Percentiles rank a stretch among this genome's conserved stretches.
Conservation (phyloP, 2,329 filamentous ascomycete species). For the Colletotrichum lentis region DNA sequence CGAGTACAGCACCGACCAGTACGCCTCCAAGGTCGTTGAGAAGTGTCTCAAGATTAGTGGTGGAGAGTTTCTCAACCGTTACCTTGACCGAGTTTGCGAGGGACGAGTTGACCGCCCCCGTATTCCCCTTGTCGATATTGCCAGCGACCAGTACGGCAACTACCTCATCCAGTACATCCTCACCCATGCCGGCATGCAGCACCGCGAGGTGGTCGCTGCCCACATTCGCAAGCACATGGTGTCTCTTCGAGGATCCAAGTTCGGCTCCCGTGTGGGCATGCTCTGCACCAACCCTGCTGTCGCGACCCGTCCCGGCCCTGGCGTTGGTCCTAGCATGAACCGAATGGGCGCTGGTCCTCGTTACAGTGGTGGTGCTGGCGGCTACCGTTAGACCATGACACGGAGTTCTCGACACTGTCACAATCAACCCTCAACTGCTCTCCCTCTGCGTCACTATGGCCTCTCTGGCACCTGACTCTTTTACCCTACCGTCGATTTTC, state of each 20-base stretch:
- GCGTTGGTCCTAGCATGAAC: slow-evolving; percentile 71
- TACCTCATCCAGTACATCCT: slow-evolving; percentile 98
- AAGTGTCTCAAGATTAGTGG: slow-evolving; percentile 98
- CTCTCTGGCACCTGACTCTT: slow-evolving; percentile 14
- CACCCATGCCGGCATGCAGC: slow-evolving; percentile 84
- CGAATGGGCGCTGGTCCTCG: slow-evolving; percentile 67
- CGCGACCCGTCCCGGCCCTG: slow-evolving; percentile 86
- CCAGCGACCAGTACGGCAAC: slow-evolving; percentile 98
- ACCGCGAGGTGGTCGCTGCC: slow-evolving; percentile 89
- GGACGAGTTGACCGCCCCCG: slow-evolving; percentile 89
- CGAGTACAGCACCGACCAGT: slow-evolving; percentile 99
- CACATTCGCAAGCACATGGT: slow-evolving; percentile 99
- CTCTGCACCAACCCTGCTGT: slow-evolving; percentile 95
- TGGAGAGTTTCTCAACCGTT: slow-evolving; percentile 87
- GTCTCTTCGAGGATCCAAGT: slow-evolving; percentile 96
- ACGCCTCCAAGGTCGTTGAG: slow-evolving; percentile 98
- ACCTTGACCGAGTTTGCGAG: slow-evolving; percentile 93
- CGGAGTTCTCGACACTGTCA: slow-evolving; percentile 15
- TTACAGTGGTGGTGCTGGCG: slow-evolving; percentile 55
- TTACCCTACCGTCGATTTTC: slow-evolving; percentile 42
- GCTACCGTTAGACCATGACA: slow-evolving; percentile 61
- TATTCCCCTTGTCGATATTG: slow-evolving; percentile 97
- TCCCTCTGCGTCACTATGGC: slow-evolving; percentile 30
- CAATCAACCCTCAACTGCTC: slow-evolving; percentile 17
- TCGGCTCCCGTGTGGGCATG: slow-evolving; percentile 98